Conservation (phyloP, 2,329 filamentous ascomycete species). For the Epichloe baconii region DNA sequence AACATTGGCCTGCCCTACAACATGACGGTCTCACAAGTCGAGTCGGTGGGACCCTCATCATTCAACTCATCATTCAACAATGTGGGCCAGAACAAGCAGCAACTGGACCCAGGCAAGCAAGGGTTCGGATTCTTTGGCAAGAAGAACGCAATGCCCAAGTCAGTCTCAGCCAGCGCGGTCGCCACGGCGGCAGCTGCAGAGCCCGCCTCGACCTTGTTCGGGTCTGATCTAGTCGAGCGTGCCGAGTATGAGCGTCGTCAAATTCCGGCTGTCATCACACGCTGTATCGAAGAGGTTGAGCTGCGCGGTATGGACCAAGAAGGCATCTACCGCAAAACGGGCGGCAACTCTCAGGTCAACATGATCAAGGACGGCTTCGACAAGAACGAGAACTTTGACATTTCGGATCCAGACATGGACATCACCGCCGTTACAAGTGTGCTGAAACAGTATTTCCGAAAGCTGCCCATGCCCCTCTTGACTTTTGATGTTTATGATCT, state of each 20-base stretch:
- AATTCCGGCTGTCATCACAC: conserved; percentile 80
- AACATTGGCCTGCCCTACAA: conserved; percentile 59
- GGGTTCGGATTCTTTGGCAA: conserved; percentile 63
- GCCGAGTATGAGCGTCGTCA: conserved; percentile 80
- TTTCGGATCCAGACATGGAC: conserved; percentile 84
- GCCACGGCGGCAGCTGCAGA: conserved; percentile 34
- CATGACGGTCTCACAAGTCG: conserved; percentile 45
- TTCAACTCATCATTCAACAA: not conserved
- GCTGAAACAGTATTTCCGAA: conserved; percentile 94
- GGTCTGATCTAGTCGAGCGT: conserved; percentile 74
- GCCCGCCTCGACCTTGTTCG: conserved; percentile 57
- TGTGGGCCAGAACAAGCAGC: conserved; percentile 13
- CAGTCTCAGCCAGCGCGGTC: conserved; percentile 28
- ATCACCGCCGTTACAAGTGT: conserved; percentile 94
- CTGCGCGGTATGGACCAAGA: conserved; percentile 92
- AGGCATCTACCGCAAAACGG: conserved; percentile 95
- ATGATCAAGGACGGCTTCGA: conserved; percentile 86
- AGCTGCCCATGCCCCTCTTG: conserved; percentile 76
- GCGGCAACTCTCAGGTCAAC: conserved; percentile 83
- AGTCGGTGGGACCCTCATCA: conserved; percentile 26
- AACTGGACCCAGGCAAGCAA: conserved; percentile 30
- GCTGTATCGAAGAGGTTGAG: conserved; percentile 95
- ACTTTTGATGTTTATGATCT: conserved; percentile 88
- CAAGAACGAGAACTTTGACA: conserved; percentile 72
- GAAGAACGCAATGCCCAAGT: conserved; percentile 39